These are phyloP conservation scores for Phytophthora citricola DNA, from an alignment of 352 stramenopile genomes.

Conservation along the genomic window DNA sequence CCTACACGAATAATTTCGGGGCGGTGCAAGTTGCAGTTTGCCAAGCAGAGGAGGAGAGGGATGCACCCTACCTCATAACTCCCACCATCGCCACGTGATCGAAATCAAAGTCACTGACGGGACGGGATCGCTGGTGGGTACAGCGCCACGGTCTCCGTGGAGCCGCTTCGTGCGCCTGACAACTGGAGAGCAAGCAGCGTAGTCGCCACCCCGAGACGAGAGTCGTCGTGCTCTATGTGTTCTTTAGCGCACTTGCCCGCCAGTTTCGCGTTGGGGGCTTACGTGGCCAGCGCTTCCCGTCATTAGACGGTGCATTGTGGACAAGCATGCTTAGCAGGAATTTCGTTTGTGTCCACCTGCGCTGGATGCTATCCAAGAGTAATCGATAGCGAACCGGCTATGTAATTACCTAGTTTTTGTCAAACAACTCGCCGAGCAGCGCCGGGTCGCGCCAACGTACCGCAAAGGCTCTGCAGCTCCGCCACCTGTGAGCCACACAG, in stretches of 20 bases:
- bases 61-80: slow-evolving; percentile 24
- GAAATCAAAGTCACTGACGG: not conserved
- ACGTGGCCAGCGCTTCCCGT: not conserved
- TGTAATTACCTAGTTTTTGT: slow-evolving; percentile 13
- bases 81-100: slow-evolving; percentile 36
- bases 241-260: slow-evolving; percentile 2
- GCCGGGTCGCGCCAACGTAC: slow-evolving; percentile 11
- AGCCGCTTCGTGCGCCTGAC: slow-evolving; percentile 4
- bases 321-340: slow-evolving; percentile 9
- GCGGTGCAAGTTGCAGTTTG: slow-evolving; percentile 18
- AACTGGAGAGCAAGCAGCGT: not conserved
- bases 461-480: slow-evolving; percentile 23
- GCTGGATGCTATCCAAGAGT: slow-evolving; percentile 24
- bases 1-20: not conserved
- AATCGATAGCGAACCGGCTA: slow-evolving; percentile 15
- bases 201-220: not conserved
- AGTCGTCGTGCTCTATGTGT: not conserved
- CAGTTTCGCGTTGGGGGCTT: slow-evolving; percentile 17
- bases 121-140: slow-evolving; percentile 12
- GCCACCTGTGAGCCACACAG: slow-evolving; percentile 31
- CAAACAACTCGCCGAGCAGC: slow-evolving; percentile 19
- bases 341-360: slow-evolving; percentile 43
- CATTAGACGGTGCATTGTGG: slow-evolving; percentile 7
- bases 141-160: slow-evolving; percentile 1
- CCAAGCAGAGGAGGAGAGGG: slow-evolving; percentile 16